Percentiles rank a stretch among this genome's conserved stretches.
phyloP scores from a whole-genome alignment of 306 rosid genomes.

The Ochetophila trinervis region DNA sequence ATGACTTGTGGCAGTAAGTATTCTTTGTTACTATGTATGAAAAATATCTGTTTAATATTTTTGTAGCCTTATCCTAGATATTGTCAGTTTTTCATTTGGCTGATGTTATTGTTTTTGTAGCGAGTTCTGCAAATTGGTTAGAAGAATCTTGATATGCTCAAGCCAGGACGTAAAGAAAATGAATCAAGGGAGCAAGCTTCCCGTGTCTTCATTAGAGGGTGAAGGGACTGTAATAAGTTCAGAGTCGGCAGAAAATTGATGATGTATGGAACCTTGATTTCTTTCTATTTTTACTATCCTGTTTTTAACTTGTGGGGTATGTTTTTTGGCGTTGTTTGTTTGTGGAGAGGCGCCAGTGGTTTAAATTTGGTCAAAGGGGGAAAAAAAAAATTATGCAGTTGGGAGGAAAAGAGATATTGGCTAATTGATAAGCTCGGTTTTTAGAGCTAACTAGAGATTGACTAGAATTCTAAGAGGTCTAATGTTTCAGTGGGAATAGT shows the following conservation, averaged over 20 bases:
- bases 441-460: constrained; percentile 37
- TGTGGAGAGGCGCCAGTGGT: constrained; percentile 40
- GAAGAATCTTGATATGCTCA: constrained; percentile 79
- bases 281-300: constrained; percentile 11
- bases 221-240: constrained; percentile 62
- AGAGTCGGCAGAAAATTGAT: constrained; percentile 58
- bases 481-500: constrained; percentile 20
- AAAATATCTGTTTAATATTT: not conserved
- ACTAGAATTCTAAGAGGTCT: constrained; percentile 1
- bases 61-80: not conserved
- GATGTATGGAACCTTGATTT: constrained; percentile 28
- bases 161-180: constrained; percentile 79
- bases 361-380: constrained; percentile 29
- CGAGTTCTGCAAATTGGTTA: constrained; percentile 85
- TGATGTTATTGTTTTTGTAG: constrained; percentile 38
- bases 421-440: constrained; percentile 54
- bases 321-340: constrained; percentile 31
- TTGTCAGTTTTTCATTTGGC: not conserved
- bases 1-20: constrained; percentile 90
- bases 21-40: not conserved
- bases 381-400: not conserved
- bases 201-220: constrained; percentile 52
- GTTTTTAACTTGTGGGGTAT: constrained; percentile 22
- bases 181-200: constrained; percentile 58
- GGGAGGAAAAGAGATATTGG: constrained; percentile 27